phyloP scores from a whole-genome alignment of 176 grass and related monocot species.

The Tillandsia fasciculata region DNA sequence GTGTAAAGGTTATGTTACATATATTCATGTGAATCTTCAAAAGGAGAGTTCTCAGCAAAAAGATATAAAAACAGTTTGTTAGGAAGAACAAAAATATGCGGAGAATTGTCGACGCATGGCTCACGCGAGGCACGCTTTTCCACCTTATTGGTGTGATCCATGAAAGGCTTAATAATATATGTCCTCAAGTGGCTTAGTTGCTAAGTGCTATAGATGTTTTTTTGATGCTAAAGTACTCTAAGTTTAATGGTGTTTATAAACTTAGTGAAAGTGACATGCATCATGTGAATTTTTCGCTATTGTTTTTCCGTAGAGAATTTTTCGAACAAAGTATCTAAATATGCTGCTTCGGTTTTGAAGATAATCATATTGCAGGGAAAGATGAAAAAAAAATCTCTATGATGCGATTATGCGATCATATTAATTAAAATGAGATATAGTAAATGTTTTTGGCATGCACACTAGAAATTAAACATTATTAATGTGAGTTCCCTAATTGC shows the following conservation, averaged over 20 bases:
- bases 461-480: too few relatives aligned
- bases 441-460: too few relatives aligned
- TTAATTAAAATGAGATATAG: too few relatives aligned
- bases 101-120: conserved; percentile 37
- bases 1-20: background rate
- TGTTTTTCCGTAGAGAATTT: background rate
- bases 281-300: background rate
- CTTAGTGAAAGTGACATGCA: background rate
- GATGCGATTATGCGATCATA: too few relatives aligned
- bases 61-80: background rate
- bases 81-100: conserved; percentile 13
- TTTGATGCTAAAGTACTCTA: background rate
- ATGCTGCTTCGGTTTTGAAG: background rate
- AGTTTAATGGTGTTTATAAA: background rate
- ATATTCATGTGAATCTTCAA: conserved; percentile 1
- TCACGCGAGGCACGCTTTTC: background rate
- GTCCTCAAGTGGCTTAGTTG: background rate
- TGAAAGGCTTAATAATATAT: background rate
- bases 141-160: background rate
- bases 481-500: too few relatives aligned
- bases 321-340: background rate
- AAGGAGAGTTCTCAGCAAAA: background rate
- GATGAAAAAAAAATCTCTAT: background rate
- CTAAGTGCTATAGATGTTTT: background rate
- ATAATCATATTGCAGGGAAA: background rate